Evolutionary conservation across 1,284 basidiomycete genomes (phyloP), one percentile per base, ranked within the genome.

Genomic region (Fomitopsis schrenkii): DNA sequence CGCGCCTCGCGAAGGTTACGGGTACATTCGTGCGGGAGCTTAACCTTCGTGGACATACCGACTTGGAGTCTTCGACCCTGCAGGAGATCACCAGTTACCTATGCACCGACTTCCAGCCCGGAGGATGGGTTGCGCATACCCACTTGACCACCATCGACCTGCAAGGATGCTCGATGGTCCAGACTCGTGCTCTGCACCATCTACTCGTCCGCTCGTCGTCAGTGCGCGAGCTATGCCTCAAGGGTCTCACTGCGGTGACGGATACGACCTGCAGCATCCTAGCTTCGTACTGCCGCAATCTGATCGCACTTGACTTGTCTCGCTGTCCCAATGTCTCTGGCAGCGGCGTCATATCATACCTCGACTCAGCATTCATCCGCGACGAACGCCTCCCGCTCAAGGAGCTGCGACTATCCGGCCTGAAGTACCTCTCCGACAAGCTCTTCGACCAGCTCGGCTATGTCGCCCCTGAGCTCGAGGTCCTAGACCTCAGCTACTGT

Each of bases 401-500:
- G 69, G 81, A 81, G 33, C 79, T 96, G 19, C 78, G 85, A 36
- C 67, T 94, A 9, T 85, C 82, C 5, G 91, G 90, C 0, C 71
- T 96, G 55, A 81, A 80, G 67, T 77, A 83, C 53, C 74, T 88
- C 55, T 79, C 83, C 14, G 85, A 88, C 66, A 75, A 77, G 7
- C 81, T 85, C 63, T 81, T 97, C 79, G 71, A 74, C 19, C 74
- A 75, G 12, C 76, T 93, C 42, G 91, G 87, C 1, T 80, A 76
- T 63, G 86, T 82, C 4, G 81, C 88, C 1, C 89, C 90, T n/a
- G 76, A 80, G 65, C 80, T 97, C 12, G 88, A 93, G 71, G 82
- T 91, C n/a, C 79, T 97, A 9, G 94, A 97, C 72, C 75, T 95
- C 57, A 91, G 87, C 72, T 88, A 90, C 67, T 83, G 84, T 58